phyloP scores from a whole-genome alignment of 352 stramenopile species.

The Globisporangium cystogenes region DNA sequence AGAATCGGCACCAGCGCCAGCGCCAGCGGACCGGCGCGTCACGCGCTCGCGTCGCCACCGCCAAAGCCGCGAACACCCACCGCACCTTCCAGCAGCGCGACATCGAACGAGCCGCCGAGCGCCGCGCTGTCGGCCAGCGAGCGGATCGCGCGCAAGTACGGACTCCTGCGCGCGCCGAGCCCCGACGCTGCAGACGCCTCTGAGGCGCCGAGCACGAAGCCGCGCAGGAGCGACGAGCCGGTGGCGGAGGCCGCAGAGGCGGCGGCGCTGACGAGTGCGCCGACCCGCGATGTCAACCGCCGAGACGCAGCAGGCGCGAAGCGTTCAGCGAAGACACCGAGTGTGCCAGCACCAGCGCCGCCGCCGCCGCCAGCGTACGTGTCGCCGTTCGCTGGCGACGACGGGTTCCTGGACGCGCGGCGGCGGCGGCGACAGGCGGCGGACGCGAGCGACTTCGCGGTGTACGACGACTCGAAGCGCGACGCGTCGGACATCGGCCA shows the following conservation, averaged over 20 bases:
- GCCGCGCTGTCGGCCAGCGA: constrained; percentile 28
- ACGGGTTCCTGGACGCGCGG: constrained; percentile 25
- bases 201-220: too few relatives aligned
- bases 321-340: constrained; percentile 17
- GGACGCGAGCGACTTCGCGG: not conserved
- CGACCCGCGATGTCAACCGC: not conserved
- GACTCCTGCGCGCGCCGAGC: constrained; percentile 23
- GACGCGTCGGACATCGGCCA: constrained; percentile 6
- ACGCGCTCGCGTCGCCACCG: not conserved
- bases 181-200: not conserved
- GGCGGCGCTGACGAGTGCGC: too few relatives aligned
- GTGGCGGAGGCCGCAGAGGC: too few relatives aligned
- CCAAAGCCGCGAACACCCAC: not conserved
- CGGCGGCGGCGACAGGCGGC: constrained; percentile 4
- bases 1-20: too few relatives aligned
- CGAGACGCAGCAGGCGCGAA: not conserved
- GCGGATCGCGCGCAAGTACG: constrained; percentile 59
- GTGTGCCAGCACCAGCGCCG: not conserved
- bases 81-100: too few relatives aligned
- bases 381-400: constrained; percentile 43
- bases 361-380: constrained; percentile 28
- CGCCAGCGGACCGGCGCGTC: not conserved
- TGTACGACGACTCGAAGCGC: constrained; percentile 26
- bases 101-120: too few relatives aligned
- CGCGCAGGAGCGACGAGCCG: too few relatives aligned